Evolutionary conservation across 2,329 filamentous ascomycete species (phyloP).

Genomic region (Aureobasidium sp.): DNA sequence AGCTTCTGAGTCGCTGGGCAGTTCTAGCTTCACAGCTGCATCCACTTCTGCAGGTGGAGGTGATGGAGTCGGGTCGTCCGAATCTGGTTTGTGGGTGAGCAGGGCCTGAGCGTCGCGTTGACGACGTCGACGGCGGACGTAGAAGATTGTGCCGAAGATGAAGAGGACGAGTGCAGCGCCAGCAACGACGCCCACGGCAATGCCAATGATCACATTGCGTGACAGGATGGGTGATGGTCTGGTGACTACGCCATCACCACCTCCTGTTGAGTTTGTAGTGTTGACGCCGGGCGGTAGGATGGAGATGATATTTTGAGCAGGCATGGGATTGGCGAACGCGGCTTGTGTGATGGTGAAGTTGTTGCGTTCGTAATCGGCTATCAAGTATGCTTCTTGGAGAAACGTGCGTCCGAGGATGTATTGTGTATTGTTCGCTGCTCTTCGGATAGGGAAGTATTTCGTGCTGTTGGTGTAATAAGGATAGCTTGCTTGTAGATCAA

Average conservation of each 20-base stretch:
- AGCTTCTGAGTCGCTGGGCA: background rate
- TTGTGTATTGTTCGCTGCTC: conserved; percentile 43
- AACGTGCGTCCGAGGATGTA: conserved; percentile 60
- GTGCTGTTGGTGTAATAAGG: conserved; percentile 53
- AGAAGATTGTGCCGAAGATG: conserved; percentile 13
- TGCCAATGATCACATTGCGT: conserved; percentile 26
- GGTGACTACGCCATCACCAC: conserved; percentile 2
- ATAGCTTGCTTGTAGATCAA: conserved; percentile 37
- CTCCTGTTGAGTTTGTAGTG: conserved; percentile 18
- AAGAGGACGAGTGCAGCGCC: conserved; percentile 17
- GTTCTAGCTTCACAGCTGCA: background rate
- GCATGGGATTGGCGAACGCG: conserved; percentile 25
- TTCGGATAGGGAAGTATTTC: conserved; percentile 59
- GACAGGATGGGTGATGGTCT: conserved; percentile 17
- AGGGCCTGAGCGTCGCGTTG: background rate
- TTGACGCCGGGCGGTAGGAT: conserved; percentile 24
- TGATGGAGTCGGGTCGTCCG: background rate
- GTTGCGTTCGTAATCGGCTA: conserved; percentile 40
- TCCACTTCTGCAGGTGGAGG: background rate
- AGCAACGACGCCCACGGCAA: conserved; percentile 25
- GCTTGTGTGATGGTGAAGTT: conserved; percentile 39
- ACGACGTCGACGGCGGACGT: background rate
- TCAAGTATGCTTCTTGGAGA: conserved; percentile 56
- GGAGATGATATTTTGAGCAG: conserved; percentile 25
- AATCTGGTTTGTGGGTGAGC: background rate